Evolutionary conservation across 495 filamentous ascomycete genomes (phyloP).

Genomic region (Neurospora sp.): DNA sequence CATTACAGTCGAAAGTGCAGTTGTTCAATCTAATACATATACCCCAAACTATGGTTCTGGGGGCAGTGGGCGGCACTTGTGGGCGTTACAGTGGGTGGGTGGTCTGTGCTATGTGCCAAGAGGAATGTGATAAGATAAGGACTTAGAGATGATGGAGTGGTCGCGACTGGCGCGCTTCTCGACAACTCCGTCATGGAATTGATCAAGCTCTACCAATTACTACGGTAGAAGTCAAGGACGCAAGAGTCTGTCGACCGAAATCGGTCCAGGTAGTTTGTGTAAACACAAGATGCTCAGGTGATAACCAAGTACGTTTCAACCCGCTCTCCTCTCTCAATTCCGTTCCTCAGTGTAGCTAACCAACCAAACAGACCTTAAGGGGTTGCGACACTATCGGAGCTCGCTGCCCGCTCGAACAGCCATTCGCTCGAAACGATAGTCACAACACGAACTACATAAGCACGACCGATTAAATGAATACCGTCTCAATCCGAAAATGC

Average conservation of each 20-base stretch:
- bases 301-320: neutral
- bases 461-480: neutral
- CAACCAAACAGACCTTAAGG: neutral
- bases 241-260: neutral
- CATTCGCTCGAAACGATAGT: neutral
- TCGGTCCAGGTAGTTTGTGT: neutral
- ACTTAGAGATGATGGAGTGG: neutral
- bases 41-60: neutral
- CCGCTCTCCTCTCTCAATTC: neutral
- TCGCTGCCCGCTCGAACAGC: neutral
- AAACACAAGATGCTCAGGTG: neutral
- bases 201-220: neutral
- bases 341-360: neutral
- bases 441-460: neutral
- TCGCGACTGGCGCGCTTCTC: neutral
- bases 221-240: neutral
- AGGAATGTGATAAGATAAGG: neutral
- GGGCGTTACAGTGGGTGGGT: neutral
- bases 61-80: neutral
- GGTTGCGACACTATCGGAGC: neutral
- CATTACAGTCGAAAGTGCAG: slow-evolving; percentile 34
- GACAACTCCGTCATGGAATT: neutral
- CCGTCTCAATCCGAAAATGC: slow-evolving; percentile 26
- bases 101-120: neutral
- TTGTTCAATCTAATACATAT: slow-evolving; percentile 14